A percentile compares a stretch with the other conserved stretches of the same genome.
Conservation (phyloP, 352 stramenopile species). For the Pythium folliculosum region DNA sequence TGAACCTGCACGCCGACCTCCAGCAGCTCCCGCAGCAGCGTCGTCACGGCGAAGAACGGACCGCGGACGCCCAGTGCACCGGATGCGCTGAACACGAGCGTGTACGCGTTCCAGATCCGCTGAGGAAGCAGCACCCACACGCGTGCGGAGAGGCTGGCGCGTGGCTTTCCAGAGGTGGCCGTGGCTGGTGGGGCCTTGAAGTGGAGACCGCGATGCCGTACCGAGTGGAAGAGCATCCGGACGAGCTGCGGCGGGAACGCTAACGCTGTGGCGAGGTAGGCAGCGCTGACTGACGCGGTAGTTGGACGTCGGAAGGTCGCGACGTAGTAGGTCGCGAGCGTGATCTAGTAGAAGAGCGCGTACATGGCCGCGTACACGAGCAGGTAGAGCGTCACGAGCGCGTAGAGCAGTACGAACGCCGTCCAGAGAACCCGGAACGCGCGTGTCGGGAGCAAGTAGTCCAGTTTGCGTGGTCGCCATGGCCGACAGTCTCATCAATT, state of each 20-base stretch:
- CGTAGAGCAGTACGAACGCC: neutral
- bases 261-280: neutral
- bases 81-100: neutral
- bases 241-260: neutral
- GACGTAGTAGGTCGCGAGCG: slow-evolving; percentile 8
- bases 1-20: slow-evolving; percentile 6
- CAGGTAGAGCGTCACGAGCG: slow-evolving; percentile 4
- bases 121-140: neutral
- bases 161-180: neutral
- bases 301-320: slow-evolving; percentile 3
- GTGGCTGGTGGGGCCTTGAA: neutral
- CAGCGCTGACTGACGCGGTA: slow-evolving; percentile 6
- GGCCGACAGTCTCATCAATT: neutral
- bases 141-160: neutral
- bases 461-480: neutral
- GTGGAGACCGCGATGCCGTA: neutral
- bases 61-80: slow-evolving; percentile 7
- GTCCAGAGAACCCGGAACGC: neutral
- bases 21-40: slow-evolving; percentile 7
- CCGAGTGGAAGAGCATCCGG: neutral
- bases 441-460: neutral
- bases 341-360: slow-evolving; percentile 4
- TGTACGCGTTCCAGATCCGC: neutral
- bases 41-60: slow-evolving; percentile 9
- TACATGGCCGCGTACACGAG: slow-evolving; percentile 3